Evolutionary conservation across 2,329 filamentous ascomycete species (phyloP).

Genomic region (Fusarium chlamydosporum): DNA sequence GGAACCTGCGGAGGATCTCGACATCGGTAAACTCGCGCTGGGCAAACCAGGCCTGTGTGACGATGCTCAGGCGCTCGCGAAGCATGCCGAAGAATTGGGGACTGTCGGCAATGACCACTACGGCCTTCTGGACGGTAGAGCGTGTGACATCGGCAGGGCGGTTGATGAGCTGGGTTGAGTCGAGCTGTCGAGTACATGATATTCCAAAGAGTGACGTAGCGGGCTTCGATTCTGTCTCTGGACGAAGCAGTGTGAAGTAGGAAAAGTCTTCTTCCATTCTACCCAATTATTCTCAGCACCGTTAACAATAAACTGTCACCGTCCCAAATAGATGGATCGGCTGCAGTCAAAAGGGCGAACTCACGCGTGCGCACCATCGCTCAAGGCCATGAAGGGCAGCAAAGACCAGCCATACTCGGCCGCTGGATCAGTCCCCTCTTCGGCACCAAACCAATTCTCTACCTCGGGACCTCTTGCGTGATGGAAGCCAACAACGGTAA

Average conservation of each 20-base stretch:
- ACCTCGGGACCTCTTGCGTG: constrained; percentile 92
- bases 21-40: constrained; percentile 92
- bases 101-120: constrained; percentile 93
- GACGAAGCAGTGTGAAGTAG: constrained; percentile 91
- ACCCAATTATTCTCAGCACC: constrained; percentile 55
- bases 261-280: constrained; percentile 96
- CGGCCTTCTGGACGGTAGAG: constrained; percentile 97
- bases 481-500: constrained; percentile 87
- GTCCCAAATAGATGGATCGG: neutral
- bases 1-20: constrained; percentile 91
- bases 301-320: constrained; percentile 1
- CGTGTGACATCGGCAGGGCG: constrained; percentile 92
- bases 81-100: constrained; percentile 92
- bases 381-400: constrained; percentile 96
- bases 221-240: constrained; percentile 66
- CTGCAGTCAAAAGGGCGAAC: constrained; percentile 52
- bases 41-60: constrained; percentile 96
- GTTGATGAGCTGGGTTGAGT: constrained; percentile 81
- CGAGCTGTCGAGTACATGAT: constrained; percentile 92
- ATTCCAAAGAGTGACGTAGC: constrained; percentile 94
- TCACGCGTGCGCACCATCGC: constrained; percentile 94
- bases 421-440: constrained; percentile 82
- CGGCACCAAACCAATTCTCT: constrained; percentile 87
- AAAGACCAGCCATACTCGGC: constrained; percentile 89
- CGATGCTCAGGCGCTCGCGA: constrained; percentile 88